A percentile compares a stretch with the other conserved stretches of the same genome.
Conservation (phyloP, 1,284 basidiomycete genomes). For the Ustilago tritici region DNA sequence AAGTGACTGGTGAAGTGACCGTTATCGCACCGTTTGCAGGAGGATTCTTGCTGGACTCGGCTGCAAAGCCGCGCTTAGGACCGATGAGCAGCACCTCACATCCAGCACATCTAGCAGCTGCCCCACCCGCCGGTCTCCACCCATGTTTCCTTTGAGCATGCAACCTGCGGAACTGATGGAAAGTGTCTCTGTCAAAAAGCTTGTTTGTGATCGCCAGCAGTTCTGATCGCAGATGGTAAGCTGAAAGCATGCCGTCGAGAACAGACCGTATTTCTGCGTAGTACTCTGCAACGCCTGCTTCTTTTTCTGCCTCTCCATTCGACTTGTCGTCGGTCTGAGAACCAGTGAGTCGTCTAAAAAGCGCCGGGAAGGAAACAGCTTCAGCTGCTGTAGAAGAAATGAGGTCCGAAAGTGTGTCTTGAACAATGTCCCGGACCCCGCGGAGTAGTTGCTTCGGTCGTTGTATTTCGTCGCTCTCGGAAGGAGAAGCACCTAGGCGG, state of each 20-base stretch:
- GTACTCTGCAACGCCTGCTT: constrained; percentile 58
- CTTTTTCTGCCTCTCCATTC: constrained; percentile 38
- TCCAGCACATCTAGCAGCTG: constrained; percentile 18
- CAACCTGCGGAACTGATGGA: constrained; percentile 76
- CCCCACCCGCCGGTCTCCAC: constrained; percentile 62
- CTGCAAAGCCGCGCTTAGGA: constrained; percentile 14
- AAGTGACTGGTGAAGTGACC: constrained; percentile 9
- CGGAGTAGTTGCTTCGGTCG: constrained; percentile 27
- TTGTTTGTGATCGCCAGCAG: constrained; percentile 88
- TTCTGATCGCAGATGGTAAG: constrained; percentile 90
- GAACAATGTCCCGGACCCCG: constrained; percentile 76
- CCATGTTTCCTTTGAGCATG: constrained; percentile 68
- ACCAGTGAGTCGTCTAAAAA: constrained; percentile 83
- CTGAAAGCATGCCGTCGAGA: constrained; percentile 91
- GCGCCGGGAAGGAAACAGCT: constrained; percentile 86
- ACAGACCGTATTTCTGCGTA: constrained; percentile 93
- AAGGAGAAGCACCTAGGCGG: constrained; percentile 6
- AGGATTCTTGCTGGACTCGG: not conserved
- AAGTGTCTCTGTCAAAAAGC: constrained; percentile 85
- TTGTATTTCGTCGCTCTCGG: not conserved
- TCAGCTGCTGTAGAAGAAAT: constrained; percentile 84
- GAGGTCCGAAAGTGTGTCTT: constrained; percentile 85
- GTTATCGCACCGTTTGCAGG: not conserved
- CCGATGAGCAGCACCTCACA: constrained; percentile 38
- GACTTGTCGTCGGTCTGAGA: constrained; percentile 73